These are phyloP conservation scores for Skeletonema potamos DNA, from an alignment of 108 stramenopile genomes.

Conservation along the genomic window DNA sequence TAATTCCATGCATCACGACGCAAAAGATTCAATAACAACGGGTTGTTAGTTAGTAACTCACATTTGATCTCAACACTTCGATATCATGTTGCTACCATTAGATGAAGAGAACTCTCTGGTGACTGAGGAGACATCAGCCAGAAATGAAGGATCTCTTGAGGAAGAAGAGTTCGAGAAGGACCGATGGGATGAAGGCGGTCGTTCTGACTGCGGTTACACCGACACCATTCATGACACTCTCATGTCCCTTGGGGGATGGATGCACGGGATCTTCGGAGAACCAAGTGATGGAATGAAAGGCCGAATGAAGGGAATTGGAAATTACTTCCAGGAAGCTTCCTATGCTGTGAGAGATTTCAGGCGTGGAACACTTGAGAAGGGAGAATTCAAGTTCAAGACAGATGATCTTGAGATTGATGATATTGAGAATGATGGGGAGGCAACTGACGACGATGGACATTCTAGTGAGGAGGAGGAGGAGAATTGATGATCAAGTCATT, in stretches of 20 bases:
- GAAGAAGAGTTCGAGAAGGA: conserved; percentile 16
- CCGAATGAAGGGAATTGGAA: conserved; percentile 34
- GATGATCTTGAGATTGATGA: background rate
- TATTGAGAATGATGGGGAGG: background rate
- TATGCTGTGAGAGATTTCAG: conserved; percentile 50
- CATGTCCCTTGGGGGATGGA: conserved; percentile 49
- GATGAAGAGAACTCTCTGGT: too few species aligned
- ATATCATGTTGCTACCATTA: background rate
- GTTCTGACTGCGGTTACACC: conserved; percentile 54
- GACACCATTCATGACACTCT: conserved; percentile 56
- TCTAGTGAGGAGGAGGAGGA: background rate
- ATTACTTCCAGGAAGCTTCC: conserved; percentile 52
- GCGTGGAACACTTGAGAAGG: background rate
- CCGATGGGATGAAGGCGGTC: conserved; percentile 57
- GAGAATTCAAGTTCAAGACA: background rate
- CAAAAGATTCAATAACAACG: too few species aligned
- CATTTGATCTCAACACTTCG: background rate
- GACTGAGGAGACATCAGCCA: background rate
- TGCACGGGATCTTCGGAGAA: conserved; percentile 57
- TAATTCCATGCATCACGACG: too few species aligned
- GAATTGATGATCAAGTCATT: background rate
- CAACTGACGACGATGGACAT: background rate
- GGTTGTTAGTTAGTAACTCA: background rate
- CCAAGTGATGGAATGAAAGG: conserved; percentile 35
- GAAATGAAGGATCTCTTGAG: background rate